Base-by-base conservation (phyloP, 2,329 filamentous ascomycete genomes). In the Zymoseptoria brevis region DNA sequence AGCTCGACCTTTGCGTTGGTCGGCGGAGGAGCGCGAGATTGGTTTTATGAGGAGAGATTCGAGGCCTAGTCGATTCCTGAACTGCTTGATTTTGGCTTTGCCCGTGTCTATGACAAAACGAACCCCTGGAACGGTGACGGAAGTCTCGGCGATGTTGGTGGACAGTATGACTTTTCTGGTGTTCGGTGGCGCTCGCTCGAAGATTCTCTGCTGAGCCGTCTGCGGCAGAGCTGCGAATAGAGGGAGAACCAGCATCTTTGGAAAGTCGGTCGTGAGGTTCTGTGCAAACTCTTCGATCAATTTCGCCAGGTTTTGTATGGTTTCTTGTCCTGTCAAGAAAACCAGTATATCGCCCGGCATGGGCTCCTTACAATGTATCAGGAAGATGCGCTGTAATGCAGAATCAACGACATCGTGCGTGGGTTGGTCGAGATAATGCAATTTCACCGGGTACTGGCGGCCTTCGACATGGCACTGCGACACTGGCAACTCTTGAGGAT, bases 81-180 rank as follows among this genome's bases (percentile, higher is more conserved):
- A 99, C 65, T 96, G 88, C 75, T 96, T 96, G 64, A 95, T 83
- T 72, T 99, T 99, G 8, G 89, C 89, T 69, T 96, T 96, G 52
- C 94, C 94, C 57, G 89, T 89, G 71, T 99, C 94, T 19, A 99
- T 82, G 8, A 99, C 93, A 67, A 88, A 94, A 4, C 90, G 85
- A 6, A 99, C 91, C 1, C 94, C 94, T 0, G 93, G 88, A 0
- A 99, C 92, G 0, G 94, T 99, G 60, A 99, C 89, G 1, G 94
- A 97, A 0, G 94, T 97, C 73, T 99, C 94, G n/a, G 94, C 94
- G 68, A 99, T 97, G 69, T 99, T 99, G 13, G 94, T 99, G 0
- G 92, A 87, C 0, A 99, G 78, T 0, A 99, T 91, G 11, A 97
- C 82, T 71, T 97, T 97, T 50, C 94, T 83, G 0, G 90, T 95